Base-by-base conservation (phyloP, 2,329 filamentous ascomycete genomes). In the Colletotrichum cereale region DNA sequence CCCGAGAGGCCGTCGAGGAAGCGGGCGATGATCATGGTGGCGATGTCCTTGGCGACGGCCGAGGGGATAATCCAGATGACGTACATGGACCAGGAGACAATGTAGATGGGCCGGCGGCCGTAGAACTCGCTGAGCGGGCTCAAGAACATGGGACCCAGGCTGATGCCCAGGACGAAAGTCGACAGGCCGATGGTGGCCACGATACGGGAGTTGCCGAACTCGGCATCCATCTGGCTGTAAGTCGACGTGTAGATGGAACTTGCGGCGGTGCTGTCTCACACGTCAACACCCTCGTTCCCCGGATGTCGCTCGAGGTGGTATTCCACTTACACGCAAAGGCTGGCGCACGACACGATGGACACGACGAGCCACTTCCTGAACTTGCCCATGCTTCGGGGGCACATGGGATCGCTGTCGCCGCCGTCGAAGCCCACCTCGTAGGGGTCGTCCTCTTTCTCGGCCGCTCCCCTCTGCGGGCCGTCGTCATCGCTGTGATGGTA, bases 231-330 rank as follows among this genome's bases (percentile, higher is more conserved):
- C 80, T 96, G 92, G 24, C 77, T 79, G 80, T 97, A 98, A 0
- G 93, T 96, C 16, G 90, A 89, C 0, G 94, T 96, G 81, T 98
- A 97, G 76, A 97, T 90, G n/a, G 94, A 96, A 58, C 92, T 95
- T 1, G 93, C 90, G 78, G 92, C 94, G 11, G 95, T 97, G 65
- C 92, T 95, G 76, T 63, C 50, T 29, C n/a, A 62, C 38, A 26
- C 21, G 71, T 73, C 60, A 73, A 53, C 53, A 36, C 68, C 40
- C 56, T 58, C 29, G 48, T n/a, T 29, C 38, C 47, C 24, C 18
- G n/a, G 2, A 50, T 31, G 66, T 4, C 11, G 24, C 44, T 14
- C 44, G 34, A 18, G 26, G 29, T 26, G 42, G n/a, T 92, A n/a
- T 86, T 87, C 44, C 44, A 90, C 93, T 86, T 87, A 95, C 92